Evolutionary conservation across 306 rosid genomes (phyloP), one percentile per base, ranked within the genome.

Genomic region (Betula pendula): DNA sequence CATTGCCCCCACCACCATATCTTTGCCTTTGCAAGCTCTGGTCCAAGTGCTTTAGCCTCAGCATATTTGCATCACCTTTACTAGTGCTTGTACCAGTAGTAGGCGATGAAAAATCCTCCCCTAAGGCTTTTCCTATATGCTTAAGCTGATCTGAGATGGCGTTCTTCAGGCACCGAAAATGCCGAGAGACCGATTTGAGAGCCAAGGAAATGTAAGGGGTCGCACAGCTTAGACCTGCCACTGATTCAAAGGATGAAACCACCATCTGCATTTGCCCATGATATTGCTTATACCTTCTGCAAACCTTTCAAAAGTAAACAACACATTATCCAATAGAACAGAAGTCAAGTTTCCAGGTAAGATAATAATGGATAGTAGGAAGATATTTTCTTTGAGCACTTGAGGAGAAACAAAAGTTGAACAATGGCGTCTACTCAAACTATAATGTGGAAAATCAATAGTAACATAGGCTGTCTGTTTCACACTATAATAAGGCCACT

Each of bases 191-290:
- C n/a, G 89, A 75, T 84, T 79, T 87, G 15, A 95, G 85, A 55
- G 97, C 97, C 80, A 87, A 24, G 6, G 90, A 75, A 14, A 92
- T 78, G 81, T 85, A 90, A 5, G 99, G 99, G 2, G 99, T 84
- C 8, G 97, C 89, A 5, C 96, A 87, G 79, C 89, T 78, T 6
- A 95, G 92, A 52, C 97, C 99, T 8, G 97, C 88, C 4, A 95
- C 97, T 2, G 97, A 84, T 68, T 95, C 94, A 27, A 95, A 95
- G 12, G 99, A 90, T 24, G 94, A 81, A 76, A 95, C 88, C 33
- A 95, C 97, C 97, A 92, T 88, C 82, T 95, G 92, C 97, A 95
- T 92, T 78, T 95, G 99, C 49, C 89, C 97, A 78, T 91, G 85
- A 81, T 95, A 95, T 78, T 95, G 99, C 83, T 80, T 95, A 88